phyloP scores from a whole-genome alignment of 169 alveolate species.

The Babesia ovis region DNA sequence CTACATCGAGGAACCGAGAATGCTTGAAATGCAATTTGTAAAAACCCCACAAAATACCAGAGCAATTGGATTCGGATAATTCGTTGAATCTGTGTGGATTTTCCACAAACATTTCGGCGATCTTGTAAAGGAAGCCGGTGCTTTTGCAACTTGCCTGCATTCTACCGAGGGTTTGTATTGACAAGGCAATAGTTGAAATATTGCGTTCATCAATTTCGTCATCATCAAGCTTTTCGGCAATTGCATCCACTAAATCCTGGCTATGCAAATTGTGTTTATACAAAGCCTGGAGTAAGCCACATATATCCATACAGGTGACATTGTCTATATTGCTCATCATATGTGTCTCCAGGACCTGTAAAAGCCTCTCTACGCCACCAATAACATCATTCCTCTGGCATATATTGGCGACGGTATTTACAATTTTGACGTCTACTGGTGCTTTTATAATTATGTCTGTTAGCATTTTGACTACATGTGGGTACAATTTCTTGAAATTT shows the following conservation, averaged over 20 bases:
- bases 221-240: conserved; percentile 29
- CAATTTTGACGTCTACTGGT: conserved; percentile 11
- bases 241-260: conserved; percentile 58
- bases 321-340: conserved; percentile 1
- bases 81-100: conserved; percentile 12
- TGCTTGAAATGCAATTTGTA: conserved; percentile 59
- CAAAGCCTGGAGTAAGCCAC: conserved; percentile 39
- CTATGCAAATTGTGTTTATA: conserved; percentile 47
- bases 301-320: conserved; percentile 28
- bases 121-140: conserved; percentile 16
- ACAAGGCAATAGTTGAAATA: conserved; percentile 35
- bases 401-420: conserved; percentile 17
- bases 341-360: conserved; percentile 34
- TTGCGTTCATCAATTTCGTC: conserved; percentile 24
- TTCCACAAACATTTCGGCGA: conserved; percentile 28
- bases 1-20: conserved; percentile 24
- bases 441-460: neutral
- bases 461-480: conserved; percentile 4
- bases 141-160: conserved; percentile 33
- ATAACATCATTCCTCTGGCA: conserved; percentile 38
- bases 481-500: conserved; percentile 8
- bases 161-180: conserved; percentile 53
- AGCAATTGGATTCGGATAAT: conserved; percentile 39
- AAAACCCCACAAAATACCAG: conserved; percentile 50
- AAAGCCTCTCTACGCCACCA: conserved; percentile 46